These are phyloP conservation scores for Xylaria sp. DNA, from an alignment of 2,329 filamentous ascomycete species.

Conservation along the genomic window DNA sequence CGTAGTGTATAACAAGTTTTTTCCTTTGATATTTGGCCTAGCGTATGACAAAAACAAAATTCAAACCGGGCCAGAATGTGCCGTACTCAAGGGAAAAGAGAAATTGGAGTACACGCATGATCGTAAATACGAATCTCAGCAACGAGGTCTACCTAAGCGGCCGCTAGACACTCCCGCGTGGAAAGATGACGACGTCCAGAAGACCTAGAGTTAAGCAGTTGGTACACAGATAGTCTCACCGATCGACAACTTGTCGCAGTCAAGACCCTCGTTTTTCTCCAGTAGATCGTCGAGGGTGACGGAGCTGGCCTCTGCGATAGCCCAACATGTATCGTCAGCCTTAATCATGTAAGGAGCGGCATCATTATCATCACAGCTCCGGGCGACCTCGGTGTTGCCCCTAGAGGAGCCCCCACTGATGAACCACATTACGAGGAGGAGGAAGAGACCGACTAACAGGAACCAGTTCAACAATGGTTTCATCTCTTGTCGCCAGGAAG, in stretches of 20 bases:
- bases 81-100: neutral
- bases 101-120: neutral
- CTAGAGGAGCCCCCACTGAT: slow-evolving; percentile 45
- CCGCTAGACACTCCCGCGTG: neutral
- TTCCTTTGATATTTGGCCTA: neutral
- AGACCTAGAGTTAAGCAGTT: neutral
- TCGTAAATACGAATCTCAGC: neutral
- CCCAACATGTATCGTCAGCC: slow-evolving; percentile 60
- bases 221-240: slow-evolving; percentile 55
- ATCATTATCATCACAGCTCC: slow-evolving; percentile 41
- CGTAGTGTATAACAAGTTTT: too few species aligned
- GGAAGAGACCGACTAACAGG: slow-evolving; percentile 56
- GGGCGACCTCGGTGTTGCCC: slow-evolving; percentile 22
- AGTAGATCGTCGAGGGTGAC: slow-evolving; percentile 54
- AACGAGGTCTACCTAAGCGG: neutral
- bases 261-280: slow-evolving; percentile 50
- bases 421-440: slow-evolving; percentile 58
- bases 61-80: neutral
- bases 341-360: slow-evolving; percentile 48
- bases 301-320: slow-evolving; percentile 51
- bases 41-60: neutral
- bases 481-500: slow-evolving; percentile 58
- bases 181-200: neutral
- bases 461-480: slow-evolving; percentile 65
- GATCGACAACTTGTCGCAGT: slow-evolving; percentile 53